Base-by-base conservation (phyloP, 352 stramenopile genomes). In the Phytophthora palmivora region DNA sequence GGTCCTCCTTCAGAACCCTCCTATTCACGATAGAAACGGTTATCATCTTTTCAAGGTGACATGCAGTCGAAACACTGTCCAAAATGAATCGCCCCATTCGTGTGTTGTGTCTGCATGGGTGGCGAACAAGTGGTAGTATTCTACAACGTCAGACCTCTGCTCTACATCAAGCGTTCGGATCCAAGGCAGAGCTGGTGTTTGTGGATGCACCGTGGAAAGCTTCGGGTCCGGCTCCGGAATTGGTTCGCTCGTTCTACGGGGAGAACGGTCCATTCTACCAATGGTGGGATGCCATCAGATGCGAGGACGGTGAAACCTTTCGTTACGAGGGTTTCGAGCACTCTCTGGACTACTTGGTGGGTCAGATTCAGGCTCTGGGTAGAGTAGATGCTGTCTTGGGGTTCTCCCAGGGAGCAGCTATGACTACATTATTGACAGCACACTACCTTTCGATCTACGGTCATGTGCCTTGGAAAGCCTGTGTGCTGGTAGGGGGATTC, bases 61-160 rank as follows among this genome's bases (percentile, higher is more conserved):
- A 32, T 9, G 26, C 8, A 8, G 26, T 32, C 4, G 26, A 32
- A 32, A 4, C 26, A 32, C 26, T 58, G n/a, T 64, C 38, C 11
- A 54, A 52, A 52, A 79, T 76, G 62, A 19, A 34, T 3, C 63
- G 48, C 0, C 72, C 78, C 42, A 80, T 94, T 54, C 85, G 85
- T 18, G 78, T 92, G 63, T 69, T 94, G 30, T 94, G 85, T 33
- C 78, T 94, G 16, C 86, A 94, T 45, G 84, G 86, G 16, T 94
- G 80, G 80, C 80, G 86, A 50, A 94, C 86, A 15, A 94, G 87
- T 64, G 67, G 63, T n/a, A 63, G 53, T 36, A 81, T 94, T 39
- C 72, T 93, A 38, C 38, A 77, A 51, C 54, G 74, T 11, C 86
- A 94, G 68, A 84, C 79, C 8, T 54, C 75, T 9, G 82, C 78